A percentile compares a stretch with the other conserved stretches of the same genome.
phyloP scores from a whole-genome alignment of 2,329 filamentous ascomycete genomes.

The Graphilbum ipis-grandicollis region DNA sequence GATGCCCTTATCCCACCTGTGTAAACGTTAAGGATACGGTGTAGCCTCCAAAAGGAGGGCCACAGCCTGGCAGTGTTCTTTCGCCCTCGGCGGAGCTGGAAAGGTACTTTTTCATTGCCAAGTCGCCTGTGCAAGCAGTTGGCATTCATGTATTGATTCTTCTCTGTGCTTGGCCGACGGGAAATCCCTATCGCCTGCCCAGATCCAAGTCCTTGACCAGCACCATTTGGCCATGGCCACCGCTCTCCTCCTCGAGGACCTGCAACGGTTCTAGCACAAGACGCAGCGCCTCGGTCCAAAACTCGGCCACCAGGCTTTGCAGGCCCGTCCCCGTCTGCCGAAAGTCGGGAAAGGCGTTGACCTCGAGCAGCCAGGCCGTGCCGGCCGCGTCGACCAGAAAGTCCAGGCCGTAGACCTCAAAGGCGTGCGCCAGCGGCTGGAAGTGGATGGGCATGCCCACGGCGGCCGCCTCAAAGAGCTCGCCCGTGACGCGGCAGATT shows the following conservation, averaged over 20 bases:
- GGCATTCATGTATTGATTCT: background rate
- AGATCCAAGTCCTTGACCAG: constrained; percentile 35
- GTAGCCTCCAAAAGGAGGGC: too few species aligned
- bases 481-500: constrained; percentile 55
- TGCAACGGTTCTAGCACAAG: constrained; percentile 54
- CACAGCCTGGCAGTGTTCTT: too few species aligned
- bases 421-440: constrained; percentile 72
- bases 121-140: too few species aligned
- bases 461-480: constrained; percentile 76
- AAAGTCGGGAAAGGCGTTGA: constrained; percentile 95
- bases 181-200: constrained; percentile 25
- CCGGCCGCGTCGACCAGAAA: constrained; percentile 59
- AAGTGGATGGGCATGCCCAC: constrained; percentile 78
- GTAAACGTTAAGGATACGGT: too few species aligned
- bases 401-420: constrained; percentile 84
- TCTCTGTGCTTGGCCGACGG: too few species aligned
- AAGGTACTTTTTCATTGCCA: too few species aligned
- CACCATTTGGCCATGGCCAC: constrained; percentile 22
- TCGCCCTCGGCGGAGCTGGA: too few species aligned
- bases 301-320: constrained; percentile 50
- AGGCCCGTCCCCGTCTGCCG: constrained; percentile 71
- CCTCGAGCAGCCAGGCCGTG: constrained; percentile 62
- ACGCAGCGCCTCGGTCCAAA: constrained; percentile 61
- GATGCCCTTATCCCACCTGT: too few species aligned
- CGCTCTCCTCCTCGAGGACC: constrained; percentile 11